These are phyloP conservation scores for Bipolaris bicolor DNA, from an alignment of 2,329 filamentous ascomycete genomes.

Conservation along the genomic window DNA sequence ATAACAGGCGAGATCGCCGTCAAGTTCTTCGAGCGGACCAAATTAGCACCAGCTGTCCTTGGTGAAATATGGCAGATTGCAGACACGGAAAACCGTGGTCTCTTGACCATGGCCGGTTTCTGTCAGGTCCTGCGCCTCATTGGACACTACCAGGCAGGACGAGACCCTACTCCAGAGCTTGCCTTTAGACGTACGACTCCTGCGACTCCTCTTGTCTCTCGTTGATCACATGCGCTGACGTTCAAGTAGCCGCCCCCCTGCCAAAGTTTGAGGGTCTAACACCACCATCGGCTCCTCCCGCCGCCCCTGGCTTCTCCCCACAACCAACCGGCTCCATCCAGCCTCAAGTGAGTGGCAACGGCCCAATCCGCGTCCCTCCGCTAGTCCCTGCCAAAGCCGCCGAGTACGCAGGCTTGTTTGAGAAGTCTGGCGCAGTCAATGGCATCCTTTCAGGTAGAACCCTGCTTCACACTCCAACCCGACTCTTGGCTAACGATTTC, in stretches of 20 bases:
- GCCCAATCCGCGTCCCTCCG: slow-evolving; percentile 83
- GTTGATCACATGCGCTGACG: slow-evolving; percentile 24
- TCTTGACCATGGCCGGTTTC: slow-evolving; percentile 91
- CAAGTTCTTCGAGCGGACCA: slow-evolving; percentile 97
- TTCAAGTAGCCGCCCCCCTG: slow-evolving; percentile 70
- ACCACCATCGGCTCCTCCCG: slow-evolving; percentile 56
- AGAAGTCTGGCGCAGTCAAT: slow-evolving; percentile 80
- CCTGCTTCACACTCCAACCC: no score
- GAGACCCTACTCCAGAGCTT: slow-evolving; percentile 79
- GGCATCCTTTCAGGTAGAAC: slow-evolving; percentile 71
- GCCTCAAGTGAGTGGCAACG: slow-evolving; percentile 52
- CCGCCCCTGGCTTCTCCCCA: slow-evolving; percentile 55
- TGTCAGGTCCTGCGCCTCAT: slow-evolving; percentile 92
- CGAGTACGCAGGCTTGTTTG: slow-evolving; percentile 89
- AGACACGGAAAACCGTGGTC: slow-evolving; percentile 93
- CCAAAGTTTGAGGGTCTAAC: slow-evolving; percentile 87
- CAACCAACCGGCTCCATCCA: slow-evolving; percentile 45
- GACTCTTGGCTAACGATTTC: slow-evolving; percentile 7
- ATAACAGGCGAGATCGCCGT: slow-evolving; percentile 96
- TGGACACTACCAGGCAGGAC: slow-evolving; percentile 89
- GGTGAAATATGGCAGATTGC: slow-evolving; percentile 99
- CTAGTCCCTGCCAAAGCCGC: slow-evolving; percentile 85
- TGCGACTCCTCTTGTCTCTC: background rate
- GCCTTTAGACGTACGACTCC: slow-evolving; percentile 71
- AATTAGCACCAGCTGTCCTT: slow-evolving; percentile 81